Base-by-base conservation (phyloP, 2,329 filamentous ascomycete species). In the Trichoderma harzianum region DNA sequence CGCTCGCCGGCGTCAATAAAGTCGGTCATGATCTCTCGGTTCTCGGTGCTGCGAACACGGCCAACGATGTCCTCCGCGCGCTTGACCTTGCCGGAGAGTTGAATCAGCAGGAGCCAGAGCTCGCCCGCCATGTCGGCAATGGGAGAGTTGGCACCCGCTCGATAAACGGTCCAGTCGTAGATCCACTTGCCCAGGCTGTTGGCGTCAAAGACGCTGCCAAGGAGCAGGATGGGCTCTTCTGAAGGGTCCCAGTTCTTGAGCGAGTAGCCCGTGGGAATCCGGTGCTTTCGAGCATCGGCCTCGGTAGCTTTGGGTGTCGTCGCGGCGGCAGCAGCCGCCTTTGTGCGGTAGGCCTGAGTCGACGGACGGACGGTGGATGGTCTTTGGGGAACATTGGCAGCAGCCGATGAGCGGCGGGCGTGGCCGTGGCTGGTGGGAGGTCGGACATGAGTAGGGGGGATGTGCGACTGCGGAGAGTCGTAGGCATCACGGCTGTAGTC, bases 141-240 rank as follows among this genome's bases (percentile, higher is more conserved):
- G 65, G 94, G 93, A 12, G 92, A 94, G 53, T 89, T 89, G 16
- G 94, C 89, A 47, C 93, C 93, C 76, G 97, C 91, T 80, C 92
- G 91, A 84, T 93, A 97, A 74, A 98, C 93, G 21, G 96, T 98
- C 96, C 96, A 99, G 86, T 98, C 96, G 83, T 97, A 99, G 79
- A 99, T 97, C 96, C 96, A 99, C 84, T 98, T 98, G 78, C 96
- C 96, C 34, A 99, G 88, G 30, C 94, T 97, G 87, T 98, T 98
- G 79, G 95, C 93, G 80, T 98, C 96, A 79, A 98, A 98, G 71
- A 98, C 96, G 79, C 93, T 97, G 65, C 96, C 96, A 26, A 98
- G 88, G 30, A 99, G 89, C 79, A 98, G 91, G 80, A 99, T 98
- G 66, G 96, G 96, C 76, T 94, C 91, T 85, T 98, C 95, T 32